Conservation (phyloP, 192 early-diverging fungal genomes). For the Dissophora ornata region DNA sequence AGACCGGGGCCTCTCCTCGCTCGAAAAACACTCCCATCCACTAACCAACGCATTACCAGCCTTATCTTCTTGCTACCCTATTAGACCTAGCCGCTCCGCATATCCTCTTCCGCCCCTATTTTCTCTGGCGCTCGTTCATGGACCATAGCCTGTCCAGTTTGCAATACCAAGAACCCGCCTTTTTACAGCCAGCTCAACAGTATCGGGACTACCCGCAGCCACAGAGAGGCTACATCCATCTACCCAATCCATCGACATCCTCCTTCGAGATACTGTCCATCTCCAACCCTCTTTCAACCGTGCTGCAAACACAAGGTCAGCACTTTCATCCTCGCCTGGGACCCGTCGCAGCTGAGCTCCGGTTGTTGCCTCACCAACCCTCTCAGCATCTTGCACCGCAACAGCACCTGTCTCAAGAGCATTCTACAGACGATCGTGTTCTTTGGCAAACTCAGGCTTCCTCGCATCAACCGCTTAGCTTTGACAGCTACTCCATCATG, state of each 20-base stretch:
- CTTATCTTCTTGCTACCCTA: too few relatives aligned
- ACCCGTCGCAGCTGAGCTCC: conserved; percentile 11
- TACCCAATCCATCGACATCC: neutral
- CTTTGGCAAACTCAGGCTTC: conserved; percentile 30
- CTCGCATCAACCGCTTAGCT: conserved; percentile 3
- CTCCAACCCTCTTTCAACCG: conserved; percentile 10
- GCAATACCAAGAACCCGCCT: conserved; percentile 11
- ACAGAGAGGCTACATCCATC: neutral
- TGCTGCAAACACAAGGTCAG: conserved; percentile 4
- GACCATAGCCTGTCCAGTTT: conserved; percentile 22
- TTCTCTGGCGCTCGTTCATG: conserved; percentile 20
- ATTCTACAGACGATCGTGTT: conserved; percentile 11
- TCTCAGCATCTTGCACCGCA: neutral
- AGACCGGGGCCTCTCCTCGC: too few relatives aligned
- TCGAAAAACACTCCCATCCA: too few relatives aligned
- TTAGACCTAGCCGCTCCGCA: neutral
- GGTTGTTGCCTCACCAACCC: neutral
- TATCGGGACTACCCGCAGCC: neutral
- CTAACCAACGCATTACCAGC: too few relatives aligned
- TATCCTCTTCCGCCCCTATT: neutral
- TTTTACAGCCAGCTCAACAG: neutral
- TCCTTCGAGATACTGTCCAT: conserved; percentile 12
- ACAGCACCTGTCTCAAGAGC: conserved; percentile 7
- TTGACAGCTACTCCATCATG: conserved; percentile 32
- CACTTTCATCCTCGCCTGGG: neutral